Percentiles rank a stretch among this genome's conserved stretches.
These are phyloP conservation scores for Penicillium fimorum DNA, from an alignment of 495 filamentous ascomycete species.

Conservation along the genomic window DNA sequence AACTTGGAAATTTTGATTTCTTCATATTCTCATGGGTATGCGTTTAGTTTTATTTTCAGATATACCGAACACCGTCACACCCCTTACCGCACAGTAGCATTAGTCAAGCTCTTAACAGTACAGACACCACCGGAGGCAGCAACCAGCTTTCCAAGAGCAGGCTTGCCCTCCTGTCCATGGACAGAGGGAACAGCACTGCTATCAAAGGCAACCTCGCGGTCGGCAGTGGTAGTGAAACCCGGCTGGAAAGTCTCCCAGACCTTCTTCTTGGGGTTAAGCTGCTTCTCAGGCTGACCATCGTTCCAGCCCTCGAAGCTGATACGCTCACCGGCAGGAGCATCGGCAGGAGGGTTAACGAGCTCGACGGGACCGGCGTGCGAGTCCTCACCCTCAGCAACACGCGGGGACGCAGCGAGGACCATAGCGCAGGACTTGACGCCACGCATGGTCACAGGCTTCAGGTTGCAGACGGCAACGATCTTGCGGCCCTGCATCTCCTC, in stretches of 20 bases:
- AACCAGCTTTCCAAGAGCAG: constrained; percentile 64
- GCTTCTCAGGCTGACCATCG: constrained; percentile 80
- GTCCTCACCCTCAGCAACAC: constrained; percentile 71
- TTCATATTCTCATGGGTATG: constrained; percentile 36
- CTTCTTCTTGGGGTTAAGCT: constrained; percentile 99
- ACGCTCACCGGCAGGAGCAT: constrained; percentile 74
- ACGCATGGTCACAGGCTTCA: constrained; percentile 98
- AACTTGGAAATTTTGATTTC: constrained; percentile 17
- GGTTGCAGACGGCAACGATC: constrained; percentile 91
- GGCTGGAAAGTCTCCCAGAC: constrained; percentile 94
- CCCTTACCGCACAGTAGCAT: constrained; percentile 63
- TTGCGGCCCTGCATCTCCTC: constrained; percentile 95
- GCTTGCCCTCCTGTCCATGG: constrained; percentile 59
- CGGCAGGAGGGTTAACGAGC: constrained; percentile 82
- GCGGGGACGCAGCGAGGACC: constrained; percentile 92
- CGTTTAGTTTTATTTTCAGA: constrained; percentile 25
- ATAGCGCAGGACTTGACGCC: constrained; percentile 94
- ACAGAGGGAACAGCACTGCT: constrained; percentile 59
- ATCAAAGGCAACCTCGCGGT: constrained; percentile 77
- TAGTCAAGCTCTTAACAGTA: constrained; percentile 68
- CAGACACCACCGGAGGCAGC: constrained; percentile 70
- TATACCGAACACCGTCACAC: constrained; percentile 3
- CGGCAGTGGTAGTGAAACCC: constrained; percentile 83
- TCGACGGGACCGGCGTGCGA: constrained; percentile 89
- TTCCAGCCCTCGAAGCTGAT: constrained; percentile 93